Conservation (phyloP, 345 rosid species). For the Psidium guajava region DNA sequence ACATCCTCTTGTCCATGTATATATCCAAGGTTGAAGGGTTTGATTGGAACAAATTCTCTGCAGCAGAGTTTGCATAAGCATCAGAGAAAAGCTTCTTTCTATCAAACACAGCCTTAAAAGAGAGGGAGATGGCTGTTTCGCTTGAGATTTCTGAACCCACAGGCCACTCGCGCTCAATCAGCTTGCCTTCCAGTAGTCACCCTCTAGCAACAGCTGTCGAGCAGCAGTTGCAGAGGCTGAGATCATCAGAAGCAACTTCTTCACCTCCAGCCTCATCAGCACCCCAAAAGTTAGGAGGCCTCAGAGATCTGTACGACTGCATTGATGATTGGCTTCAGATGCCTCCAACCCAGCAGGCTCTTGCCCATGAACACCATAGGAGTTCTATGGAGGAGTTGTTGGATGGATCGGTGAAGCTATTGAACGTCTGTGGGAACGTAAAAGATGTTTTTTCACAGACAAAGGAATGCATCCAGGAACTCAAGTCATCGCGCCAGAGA, state of each 20-base stretch:
- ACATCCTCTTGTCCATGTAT: neutral
- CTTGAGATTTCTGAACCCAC: constrained; percentile 1
- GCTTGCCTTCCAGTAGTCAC: constrained; percentile 21
- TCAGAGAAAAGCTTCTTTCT: neutral
- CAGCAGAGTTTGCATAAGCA: neutral
- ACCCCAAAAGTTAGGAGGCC: constrained; percentile 2
- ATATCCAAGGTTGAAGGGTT: neutral
- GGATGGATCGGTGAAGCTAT: constrained; percentile 9
- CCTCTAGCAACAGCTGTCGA: constrained; percentile 6
- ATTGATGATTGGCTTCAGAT: constrained; percentile 10
- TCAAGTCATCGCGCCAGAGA: neutral
- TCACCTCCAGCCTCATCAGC: neutral
- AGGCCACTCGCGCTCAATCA: constrained; percentile 16
- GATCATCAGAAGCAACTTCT: neutral
- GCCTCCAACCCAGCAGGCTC: constrained; percentile 4
- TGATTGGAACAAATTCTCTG: neutral
- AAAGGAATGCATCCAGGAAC: neutral
- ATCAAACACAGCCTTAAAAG: neutral
- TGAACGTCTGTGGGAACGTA: neutral
- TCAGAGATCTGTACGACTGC: constrained; percentile 4
- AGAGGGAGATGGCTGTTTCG: neutral
- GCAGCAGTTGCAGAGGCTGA: constrained; percentile 7
- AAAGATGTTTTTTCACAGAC: neutral
- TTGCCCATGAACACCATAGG: neutral
- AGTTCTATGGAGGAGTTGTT: constrained; percentile 3